Base-by-base conservation (phyloP, 495 filamentous ascomycete species). In the Copromyces sp. region DNA sequence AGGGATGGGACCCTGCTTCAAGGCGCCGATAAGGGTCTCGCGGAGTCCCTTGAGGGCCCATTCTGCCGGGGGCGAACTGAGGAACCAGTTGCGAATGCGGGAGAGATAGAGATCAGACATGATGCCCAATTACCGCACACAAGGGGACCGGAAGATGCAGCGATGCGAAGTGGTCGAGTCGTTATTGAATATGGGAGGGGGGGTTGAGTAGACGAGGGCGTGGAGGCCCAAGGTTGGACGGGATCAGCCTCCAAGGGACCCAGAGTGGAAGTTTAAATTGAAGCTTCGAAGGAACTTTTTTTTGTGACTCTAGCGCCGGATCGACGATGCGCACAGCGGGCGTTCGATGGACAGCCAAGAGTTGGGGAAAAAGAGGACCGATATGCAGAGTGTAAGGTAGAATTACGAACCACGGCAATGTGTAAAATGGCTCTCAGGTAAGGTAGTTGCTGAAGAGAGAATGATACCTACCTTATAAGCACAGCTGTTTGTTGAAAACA, bases 1-100 rank as follows among this genome's bases (percentile, higher is more conserved):
- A 16, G 95, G 95, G 69, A 99, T 89, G 9, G 94, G 93, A 4
- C 96, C 95, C 81, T 97, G 94, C 72, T 89, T 90, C 40, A 98
- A 83, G 24, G 94, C 92, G 70, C 93, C 93, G 78, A 98, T 93
- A 70, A 98, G 86, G 70, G 96, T 83, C 74, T 94, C 90, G 75
- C 93, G 90, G 12, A 94, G 82, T 73, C 87, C 87, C 39, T 85
- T 87, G 42, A 94, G 86, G 14, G 85, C 87, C 88, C 92, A 97
- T 87, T 97, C 94, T 71, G 92, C 89, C 5, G 95, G 95, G 3
- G 95, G 95, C 39, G 93, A 97, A 73, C 90, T 89, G 71, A 95
- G 83, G 74, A 98, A 84, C 95, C 95, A 98, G 84, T 90, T 93
- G 70, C 93, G 90, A 39, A 93, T 78, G 72, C 90, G 87, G 8